A percentile compares a stretch with the other conserved stretches of the same genome.
Conservation (phyloP, 2,329 filamentous ascomycete genomes). For the Cladophialophora exuberans region DNA sequence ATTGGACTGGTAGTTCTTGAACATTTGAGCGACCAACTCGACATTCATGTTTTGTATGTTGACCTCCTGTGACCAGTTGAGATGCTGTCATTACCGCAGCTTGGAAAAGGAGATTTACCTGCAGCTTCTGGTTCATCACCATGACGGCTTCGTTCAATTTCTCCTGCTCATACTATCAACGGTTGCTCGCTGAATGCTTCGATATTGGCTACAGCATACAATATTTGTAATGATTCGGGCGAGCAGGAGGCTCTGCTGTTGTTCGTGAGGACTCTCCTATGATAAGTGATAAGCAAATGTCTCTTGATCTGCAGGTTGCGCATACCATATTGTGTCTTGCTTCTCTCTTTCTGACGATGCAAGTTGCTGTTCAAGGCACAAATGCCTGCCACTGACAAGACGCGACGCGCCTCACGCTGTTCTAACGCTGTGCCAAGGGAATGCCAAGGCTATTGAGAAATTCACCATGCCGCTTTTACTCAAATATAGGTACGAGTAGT, state of each 20-base stretch:
- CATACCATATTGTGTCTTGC: constrained; percentile 14
- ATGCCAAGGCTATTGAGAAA: not conserved
- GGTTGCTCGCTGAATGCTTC: constrained; percentile 22
- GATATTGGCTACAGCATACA: constrained; percentile 57
- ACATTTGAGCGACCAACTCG: constrained; percentile 97
- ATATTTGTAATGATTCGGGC: constrained; percentile 97
- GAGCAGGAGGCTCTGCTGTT: constrained; percentile 91
- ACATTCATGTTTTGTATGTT: constrained; percentile 99
- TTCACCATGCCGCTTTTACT: too few relatives aligned
- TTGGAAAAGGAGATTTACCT: constrained; percentile 56
- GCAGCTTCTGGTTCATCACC: constrained; percentile 88
- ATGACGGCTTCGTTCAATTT: constrained; percentile 95
- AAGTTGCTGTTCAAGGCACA: too few relatives aligned
- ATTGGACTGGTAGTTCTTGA: constrained; percentile 99
- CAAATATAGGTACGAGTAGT: too few relatives aligned
- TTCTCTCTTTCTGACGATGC: too few relatives aligned
- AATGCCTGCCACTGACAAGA: too few relatives aligned
- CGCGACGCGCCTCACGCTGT: not conserved
- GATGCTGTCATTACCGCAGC: not conserved
- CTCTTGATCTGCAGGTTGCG: not conserved
- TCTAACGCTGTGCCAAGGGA: not conserved
- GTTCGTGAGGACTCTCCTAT: constrained; percentile 93
- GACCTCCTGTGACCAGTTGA: constrained; percentile 69
- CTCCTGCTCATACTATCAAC: constrained; percentile 62
- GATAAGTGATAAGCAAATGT: constrained; percentile 1